phyloP scores from a whole-genome alignment of 768 basidiomycete species.

The Pulveroboletus sp. region DNA sequence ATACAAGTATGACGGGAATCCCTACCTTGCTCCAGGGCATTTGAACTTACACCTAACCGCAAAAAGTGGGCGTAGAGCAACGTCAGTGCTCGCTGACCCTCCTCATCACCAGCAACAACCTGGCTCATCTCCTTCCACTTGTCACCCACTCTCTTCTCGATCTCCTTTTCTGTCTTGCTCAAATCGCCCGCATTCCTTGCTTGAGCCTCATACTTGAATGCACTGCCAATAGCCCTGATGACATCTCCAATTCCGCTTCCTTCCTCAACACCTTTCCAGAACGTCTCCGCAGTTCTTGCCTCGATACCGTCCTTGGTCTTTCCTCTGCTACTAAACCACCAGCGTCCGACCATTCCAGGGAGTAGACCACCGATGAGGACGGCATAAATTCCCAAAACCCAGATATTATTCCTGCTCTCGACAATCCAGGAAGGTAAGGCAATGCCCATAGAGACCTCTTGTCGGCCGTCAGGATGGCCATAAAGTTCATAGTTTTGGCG shows the following conservation, averaged over 20 bases:
- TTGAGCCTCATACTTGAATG: conserved; percentile 55
- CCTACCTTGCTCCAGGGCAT: conserved; percentile 61
- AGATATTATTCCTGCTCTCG: conserved; percentile 85
- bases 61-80: conserved; percentile 85
- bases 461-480: conserved; percentile 96
- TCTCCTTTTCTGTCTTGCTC: conserved; percentile 46
- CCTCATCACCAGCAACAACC: conserved; percentile 35
- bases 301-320: conserved; percentile 92
- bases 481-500: conserved; percentile 86
- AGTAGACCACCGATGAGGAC: conserved; percentile 82
- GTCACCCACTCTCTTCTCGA: conserved; percentile 44
- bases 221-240: conserved; percentile 62
- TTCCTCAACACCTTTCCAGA: conserved; percentile 86
- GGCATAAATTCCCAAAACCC: conserved; percentile 86
- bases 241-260: conserved; percentile 70
- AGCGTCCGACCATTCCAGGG: conserved; percentile 83
- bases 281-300: conserved; percentile 72
- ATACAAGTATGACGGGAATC: conserved; percentile 1
- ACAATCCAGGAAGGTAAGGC: conserved; percentile 93
- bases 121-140: conserved; percentile 52
- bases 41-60: conserved; percentile 50
- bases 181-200: conserved; percentile 36
- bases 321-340: conserved; percentile 94
- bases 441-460: conserved; percentile 90
- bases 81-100: conserved; percentile 50